Percentiles rank a stretch among this genome's conserved stretches.
Conservation (phyloP, 1,284 basidiomycete species). For the Cutaneotrichosporon sp. region DNA sequence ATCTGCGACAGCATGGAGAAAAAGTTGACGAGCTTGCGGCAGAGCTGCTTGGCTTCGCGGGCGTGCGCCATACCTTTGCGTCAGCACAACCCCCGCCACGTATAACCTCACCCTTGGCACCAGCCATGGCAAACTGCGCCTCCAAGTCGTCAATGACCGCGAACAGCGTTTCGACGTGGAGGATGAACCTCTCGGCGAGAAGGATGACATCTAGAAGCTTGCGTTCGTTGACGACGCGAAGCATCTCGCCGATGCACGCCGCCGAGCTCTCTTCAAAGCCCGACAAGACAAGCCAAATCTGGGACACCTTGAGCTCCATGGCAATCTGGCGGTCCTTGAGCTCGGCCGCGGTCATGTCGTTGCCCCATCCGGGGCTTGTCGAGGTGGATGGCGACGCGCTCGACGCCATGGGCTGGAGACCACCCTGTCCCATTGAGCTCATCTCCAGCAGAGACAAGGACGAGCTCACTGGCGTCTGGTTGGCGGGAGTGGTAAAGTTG, state of each 20-base stretch:
- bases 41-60: conserved; percentile 95
- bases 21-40: conserved; percentile 97
- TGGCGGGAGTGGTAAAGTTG: conserved; percentile 50
- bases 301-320: conserved; percentile 97
- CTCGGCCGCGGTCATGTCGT: conserved; percentile 69
- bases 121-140: conserved; percentile 73
- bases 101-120: conserved; percentile 65
- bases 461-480: conserved; percentile 52
- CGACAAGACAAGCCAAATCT: conserved; percentile 98
- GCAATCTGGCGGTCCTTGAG: conserved; percentile 84
- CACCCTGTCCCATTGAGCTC: conserved; percentile 37
- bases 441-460: conserved; percentile 43
- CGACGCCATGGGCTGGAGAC: conserved; percentile 2
- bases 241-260: conserved; percentile 99
- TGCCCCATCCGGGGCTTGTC: conserved; percentile 13
- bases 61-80: conserved; percentile 88
- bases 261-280: conserved; percentile 98
- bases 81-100: conserved; percentile 6
- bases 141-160: conserved; percentile 96
- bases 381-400: conserved; percentile 40
- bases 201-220: conserved; percentile 93
- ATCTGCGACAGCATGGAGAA: conserved; percentile 81
- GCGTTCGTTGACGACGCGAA: conserved; percentile 91
- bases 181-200: conserved; percentile 97
- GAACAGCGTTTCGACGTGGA: conserved; percentile 97